These are phyloP conservation scores for Nakazawaea molendinolei DNA, from an alignment of 805 yeast genomes.

Conservation along the genomic window DNA sequence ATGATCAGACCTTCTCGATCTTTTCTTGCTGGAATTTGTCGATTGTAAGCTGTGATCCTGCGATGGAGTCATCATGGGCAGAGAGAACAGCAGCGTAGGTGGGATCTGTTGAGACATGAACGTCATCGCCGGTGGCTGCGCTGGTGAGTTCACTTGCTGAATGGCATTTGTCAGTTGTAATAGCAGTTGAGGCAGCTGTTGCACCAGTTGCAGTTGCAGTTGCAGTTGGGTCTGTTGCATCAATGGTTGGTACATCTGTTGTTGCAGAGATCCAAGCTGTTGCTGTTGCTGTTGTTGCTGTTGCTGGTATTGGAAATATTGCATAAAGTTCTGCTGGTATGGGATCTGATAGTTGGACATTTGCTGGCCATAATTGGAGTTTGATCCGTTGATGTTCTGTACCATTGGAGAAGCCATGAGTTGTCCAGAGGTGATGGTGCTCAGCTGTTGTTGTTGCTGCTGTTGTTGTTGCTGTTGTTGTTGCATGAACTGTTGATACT, in stretches of 20 bases:
- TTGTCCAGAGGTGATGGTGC: conserved; percentile 3
- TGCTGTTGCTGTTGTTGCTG: conserved; percentile 12
- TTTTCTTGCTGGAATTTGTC: too few species aligned
- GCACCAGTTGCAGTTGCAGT: conserved; percentile 5
- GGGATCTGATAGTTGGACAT: neutral
- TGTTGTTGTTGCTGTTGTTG: conserved; percentile 7
- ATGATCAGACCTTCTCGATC: conserved; percentile 26
- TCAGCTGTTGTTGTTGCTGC: conserved; percentile 9
- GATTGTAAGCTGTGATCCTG: too few species aligned
- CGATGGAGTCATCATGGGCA: too few species aligned
- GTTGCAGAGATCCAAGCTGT: conserved; percentile 12
- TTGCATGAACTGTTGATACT: conserved; percentile 1
- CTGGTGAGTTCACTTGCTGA: conserved; percentile 4
- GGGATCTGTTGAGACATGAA: neutral
- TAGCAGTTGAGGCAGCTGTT: conserved; percentile 12
- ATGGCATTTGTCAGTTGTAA: conserved; percentile 13
- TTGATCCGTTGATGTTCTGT: neutral
- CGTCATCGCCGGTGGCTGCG: neutral
- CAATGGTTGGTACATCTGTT: conserved; percentile 8
- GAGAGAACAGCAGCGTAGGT: neutral
- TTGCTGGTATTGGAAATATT: conserved; percentile 8
- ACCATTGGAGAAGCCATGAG: conserved; percentile 9
- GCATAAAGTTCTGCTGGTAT: conserved; percentile 5
- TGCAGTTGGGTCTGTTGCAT: conserved; percentile 7
- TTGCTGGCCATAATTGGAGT: neutral